Evolutionary conservation across 441 rosid species (phyloP).

Genomic region (Populus hybrid): DNA sequence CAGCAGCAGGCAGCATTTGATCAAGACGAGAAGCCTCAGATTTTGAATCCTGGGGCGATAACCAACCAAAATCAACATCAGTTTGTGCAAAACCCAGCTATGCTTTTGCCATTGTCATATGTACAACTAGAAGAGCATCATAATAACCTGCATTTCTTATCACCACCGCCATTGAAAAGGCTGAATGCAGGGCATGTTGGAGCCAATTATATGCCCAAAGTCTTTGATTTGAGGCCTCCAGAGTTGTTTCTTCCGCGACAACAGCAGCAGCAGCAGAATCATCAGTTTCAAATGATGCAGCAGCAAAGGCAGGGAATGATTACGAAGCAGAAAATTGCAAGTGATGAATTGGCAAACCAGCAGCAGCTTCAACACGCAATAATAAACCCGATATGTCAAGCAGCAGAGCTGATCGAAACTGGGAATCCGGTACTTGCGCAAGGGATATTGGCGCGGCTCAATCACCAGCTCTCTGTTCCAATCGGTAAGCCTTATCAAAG

Average conservation of each 20-base stretch:
- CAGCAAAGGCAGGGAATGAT: conserved; percentile 2
- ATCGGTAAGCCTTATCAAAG: conserved; percentile 1
- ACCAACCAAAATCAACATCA: conserved; percentile 51
- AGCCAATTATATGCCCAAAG: conserved; percentile 25
- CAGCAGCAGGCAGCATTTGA: too few species aligned
- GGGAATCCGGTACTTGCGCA: conserved; percentile 47
- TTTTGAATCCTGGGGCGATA: conserved; percentile 33
- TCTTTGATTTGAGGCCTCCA: conserved; percentile 18
- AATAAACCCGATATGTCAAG: conserved; percentile 21
- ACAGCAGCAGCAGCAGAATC: conserved; percentile 21
- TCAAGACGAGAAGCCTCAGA: conserved; percentile 20
- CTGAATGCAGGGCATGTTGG: conserved; percentile 35
- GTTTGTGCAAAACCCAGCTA: conserved; percentile 35
- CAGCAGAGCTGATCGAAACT: conserved; percentile 25
- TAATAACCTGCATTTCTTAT: conserved; percentile 25
- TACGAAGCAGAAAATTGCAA: neutral
- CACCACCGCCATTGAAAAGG: conserved; percentile 44
- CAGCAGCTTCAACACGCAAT: neutral
- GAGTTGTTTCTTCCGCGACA: conserved; percentile 17
- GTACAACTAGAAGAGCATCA: conserved; percentile 32
- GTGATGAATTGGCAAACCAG: neutral
- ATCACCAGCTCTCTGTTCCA: conserved; percentile 76
- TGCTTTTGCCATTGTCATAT: conserved; percentile 38
- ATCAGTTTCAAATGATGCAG: conserved; percentile 40
- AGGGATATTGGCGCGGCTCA: conserved; percentile 99